These are phyloP conservation scores for Botrytis fabae DNA, from an alignment of 2,329 filamentous ascomycete species.

Conservation along the genomic window DNA sequence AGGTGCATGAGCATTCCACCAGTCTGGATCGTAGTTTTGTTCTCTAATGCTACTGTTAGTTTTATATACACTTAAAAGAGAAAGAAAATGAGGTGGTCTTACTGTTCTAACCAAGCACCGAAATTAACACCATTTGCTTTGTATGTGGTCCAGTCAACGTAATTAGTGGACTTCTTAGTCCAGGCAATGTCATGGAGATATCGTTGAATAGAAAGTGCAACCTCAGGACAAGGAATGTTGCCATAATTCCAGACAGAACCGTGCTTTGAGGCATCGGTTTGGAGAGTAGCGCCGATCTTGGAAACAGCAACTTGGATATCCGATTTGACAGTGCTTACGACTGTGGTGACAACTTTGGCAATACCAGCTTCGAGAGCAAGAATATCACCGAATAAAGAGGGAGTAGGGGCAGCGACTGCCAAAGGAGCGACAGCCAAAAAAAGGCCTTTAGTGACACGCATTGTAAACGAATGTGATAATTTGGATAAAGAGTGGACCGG, in stretches of 20 bases:
- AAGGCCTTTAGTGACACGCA: too few species aligned
- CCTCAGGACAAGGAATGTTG: not conserved
- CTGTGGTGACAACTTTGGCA: too few species aligned
- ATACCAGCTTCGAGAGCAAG: not conserved
- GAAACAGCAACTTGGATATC: not conserved
- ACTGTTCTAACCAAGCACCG: slow-evolving; percentile 10
- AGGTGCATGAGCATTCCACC: not conserved
- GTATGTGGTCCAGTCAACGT: not conserved
- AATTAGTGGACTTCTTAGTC: not conserved
- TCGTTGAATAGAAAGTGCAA: not conserved
- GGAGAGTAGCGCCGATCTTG: not conserved
- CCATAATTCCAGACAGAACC: slow-evolving; percentile 1
- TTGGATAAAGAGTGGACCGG: too few species aligned
- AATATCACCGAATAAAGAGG: not conserved
- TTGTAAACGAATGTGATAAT: too few species aligned
- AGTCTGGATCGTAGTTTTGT: not conserved
- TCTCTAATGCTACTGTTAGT: not conserved
- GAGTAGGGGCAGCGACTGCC: too few species aligned
- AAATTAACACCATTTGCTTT: slow-evolving; percentile 10
- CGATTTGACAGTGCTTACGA: not conserved
- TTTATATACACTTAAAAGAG: not conserved
- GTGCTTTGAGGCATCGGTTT: not conserved
- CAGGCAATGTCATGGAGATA: not conserved
- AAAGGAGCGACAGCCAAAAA: too few species aligned
- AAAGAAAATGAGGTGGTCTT: not conserved